Evolutionary conservation across 768 basidiomycete genomes (phyloP), one percentile per base, ranked within the genome.

Genomic region (Mycena rebaudengoi): DNA sequence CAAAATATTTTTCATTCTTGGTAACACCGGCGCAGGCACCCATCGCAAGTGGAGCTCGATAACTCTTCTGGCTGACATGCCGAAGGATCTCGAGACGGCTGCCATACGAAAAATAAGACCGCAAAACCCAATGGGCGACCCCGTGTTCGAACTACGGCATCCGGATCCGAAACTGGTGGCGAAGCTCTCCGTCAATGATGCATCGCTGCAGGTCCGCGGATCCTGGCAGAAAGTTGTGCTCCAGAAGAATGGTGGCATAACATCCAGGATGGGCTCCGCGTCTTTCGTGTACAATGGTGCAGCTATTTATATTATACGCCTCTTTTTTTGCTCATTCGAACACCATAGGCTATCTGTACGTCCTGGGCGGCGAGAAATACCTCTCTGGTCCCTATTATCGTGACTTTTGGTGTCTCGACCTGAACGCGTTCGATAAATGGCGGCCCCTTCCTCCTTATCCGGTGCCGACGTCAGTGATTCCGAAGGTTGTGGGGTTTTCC

Each of bases 151-250:
- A 20, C 67, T 74, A 7, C 69, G 74, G 10, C 76, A 79, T 65
- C 78, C 74, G 5, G 74, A 76, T 37, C 74, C 76, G 5, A 35
- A 37, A 11, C 23, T 65, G 4, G 70, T 63, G 2, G 51, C 66
- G 11, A 67, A 59, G 32, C 51, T 71, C 10, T 46, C 46, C 11
- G 41, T 76, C 10, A 70, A 64, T 12, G 23, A 63, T 18, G 59
- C 67, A 0, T 52, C 61, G 18, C 53, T 76, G 13, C 80, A 83
- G 50, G 63, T 80, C 3, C 69, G 67, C 11, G 80, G 80, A 3
- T 78, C 76, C 1, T 80, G 79, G 80, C 56, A 70, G 57, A 79
- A 79, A 69, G 53, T 79, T 12, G 64, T 62, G 37, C 60, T 70
- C 37, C 65, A 54, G 46, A 61, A 44, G 45, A 67, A 64, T 1